These are phyloP conservation scores for Mrakia frigida DNA, from an alignment of 768 basidiomycete species.

Conservation along the genomic window DNA sequence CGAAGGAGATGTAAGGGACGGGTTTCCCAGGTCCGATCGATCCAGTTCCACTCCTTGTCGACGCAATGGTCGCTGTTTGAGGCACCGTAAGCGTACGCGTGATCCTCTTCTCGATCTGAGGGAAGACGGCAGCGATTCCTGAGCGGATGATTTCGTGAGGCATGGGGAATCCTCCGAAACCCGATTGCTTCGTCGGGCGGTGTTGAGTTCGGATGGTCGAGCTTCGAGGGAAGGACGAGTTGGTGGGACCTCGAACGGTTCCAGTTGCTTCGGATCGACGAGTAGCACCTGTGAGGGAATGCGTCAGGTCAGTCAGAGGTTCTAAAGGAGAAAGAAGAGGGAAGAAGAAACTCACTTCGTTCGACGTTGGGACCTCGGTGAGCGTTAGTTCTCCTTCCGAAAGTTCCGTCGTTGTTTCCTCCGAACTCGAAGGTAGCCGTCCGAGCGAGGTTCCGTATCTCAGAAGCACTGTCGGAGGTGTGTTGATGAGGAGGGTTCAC, in stretches of 20 bases:
- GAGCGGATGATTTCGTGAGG: slow-evolving; percentile 47
- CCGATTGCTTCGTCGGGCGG: slow-evolving; percentile 36
- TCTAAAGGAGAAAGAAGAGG: background rate
- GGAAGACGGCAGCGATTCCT: slow-evolving; percentile 59
- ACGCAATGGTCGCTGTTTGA: slow-evolving; percentile 53
- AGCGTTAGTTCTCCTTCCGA: background rate
- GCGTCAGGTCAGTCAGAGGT: background rate
- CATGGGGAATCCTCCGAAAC: slow-evolving; percentile 46
- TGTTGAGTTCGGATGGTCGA: slow-evolving; percentile 37
- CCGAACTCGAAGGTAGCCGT: slow-evolving; percentile 36
- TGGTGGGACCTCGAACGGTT: background rate
- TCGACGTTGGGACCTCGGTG: slow-evolving; percentile 24
- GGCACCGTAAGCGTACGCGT: slow-evolving; percentile 72
- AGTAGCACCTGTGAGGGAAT: background rate
- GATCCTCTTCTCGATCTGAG: slow-evolving; percentile 56
- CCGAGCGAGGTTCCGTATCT: slow-evolving; percentile 31
- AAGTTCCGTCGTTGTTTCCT: background rate
- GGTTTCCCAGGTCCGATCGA: slow-evolving; percentile 45
- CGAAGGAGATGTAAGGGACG: slow-evolving; percentile 79
- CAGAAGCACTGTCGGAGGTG: slow-evolving; percentile 2
- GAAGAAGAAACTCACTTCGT: slow-evolving; percentile 24
- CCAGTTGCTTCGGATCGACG: slow-evolving; percentile 25
- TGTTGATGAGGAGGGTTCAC: slow-evolving; percentile 18
- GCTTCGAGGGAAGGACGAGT: slow-evolving; percentile 38
- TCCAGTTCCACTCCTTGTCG: slow-evolving; percentile 23